Evolutionary conservation across 495 filamentous ascomycete genomes (phyloP).

Genomic region (Annulohypoxylon bovei): DNA sequence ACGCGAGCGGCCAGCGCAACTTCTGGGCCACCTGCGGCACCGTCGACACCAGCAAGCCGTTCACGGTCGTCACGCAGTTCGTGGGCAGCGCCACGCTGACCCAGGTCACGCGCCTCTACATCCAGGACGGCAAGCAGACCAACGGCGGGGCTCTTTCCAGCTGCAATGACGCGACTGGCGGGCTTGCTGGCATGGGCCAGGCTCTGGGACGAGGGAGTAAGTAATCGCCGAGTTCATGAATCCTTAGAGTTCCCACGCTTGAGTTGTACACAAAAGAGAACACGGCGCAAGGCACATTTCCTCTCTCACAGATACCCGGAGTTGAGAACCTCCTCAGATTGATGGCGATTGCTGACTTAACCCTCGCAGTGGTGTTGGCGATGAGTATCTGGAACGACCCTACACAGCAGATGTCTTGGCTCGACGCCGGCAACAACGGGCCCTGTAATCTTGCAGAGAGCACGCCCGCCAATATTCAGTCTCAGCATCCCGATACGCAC

Average conservation of each 20-base stretch:
- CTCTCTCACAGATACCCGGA: not conserved
- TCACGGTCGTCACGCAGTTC: conserved; percentile 71
- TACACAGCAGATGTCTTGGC: conserved; percentile 43
- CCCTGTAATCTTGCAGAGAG: conserved; percentile 61
- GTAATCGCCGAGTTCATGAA: conserved; percentile 49
- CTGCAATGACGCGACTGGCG: conserved; percentile 33
- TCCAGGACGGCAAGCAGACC: conserved; percentile 56
- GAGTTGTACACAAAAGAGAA: not conserved
- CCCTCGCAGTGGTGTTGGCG: conserved; percentile 36
- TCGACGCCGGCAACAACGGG: conserved; percentile 54
- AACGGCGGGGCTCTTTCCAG: conserved; percentile 34
- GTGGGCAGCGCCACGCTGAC: conserved; percentile 58
- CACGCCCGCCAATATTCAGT: conserved; percentile 56
- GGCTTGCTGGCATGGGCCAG: conserved; percentile 40
- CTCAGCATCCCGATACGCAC: conserved; percentile 53
- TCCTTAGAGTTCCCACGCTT: conserved; percentile 55
- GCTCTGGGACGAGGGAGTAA: conserved; percentile 44
- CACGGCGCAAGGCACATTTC: not conserved
- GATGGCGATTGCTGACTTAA: conserved; percentile 54
- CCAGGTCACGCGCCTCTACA: conserved; percentile 65
- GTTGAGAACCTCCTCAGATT: conserved; percentile 22
- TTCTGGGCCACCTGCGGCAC: conserved; percentile 62
- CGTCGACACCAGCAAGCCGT: conserved; percentile 63
- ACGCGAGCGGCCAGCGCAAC: conserved; percentile 59
- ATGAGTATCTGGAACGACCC: conserved; percentile 46